Conservation (phyloP, 2,329 filamentous ascomycete species). For the Xylaria multiplex region DNA sequence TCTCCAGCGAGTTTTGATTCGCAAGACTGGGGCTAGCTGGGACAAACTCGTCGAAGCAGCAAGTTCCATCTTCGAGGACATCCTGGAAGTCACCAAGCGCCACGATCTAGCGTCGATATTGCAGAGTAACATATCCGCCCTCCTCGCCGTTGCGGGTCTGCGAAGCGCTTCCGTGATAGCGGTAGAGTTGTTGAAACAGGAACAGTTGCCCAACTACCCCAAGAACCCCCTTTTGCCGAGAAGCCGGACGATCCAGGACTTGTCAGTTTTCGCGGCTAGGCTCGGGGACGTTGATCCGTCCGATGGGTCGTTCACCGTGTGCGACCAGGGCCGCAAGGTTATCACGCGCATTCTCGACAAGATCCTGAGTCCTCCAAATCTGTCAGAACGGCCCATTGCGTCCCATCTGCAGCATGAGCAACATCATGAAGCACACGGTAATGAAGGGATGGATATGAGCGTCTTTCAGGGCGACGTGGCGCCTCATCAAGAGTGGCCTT, state of each 20-base stretch:
- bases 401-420: slow-evolving; percentile 32
- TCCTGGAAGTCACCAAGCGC: slow-evolving; percentile 48
- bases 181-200: slow-evolving; percentile 51
- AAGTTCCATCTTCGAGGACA: slow-evolving; percentile 47
- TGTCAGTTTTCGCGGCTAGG: slow-evolving; percentile 51
- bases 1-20: slow-evolving; percentile 50
- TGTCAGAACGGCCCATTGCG: slow-evolving; percentile 30
- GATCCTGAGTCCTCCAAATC: slow-evolving; percentile 47
- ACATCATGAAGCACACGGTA: slow-evolving; percentile 25
- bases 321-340: slow-evolving; percentile 50
- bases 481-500: slow-evolving; percentile 37
- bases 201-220: slow-evolving; percentile 49
- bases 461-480: slow-evolving; percentile 31
- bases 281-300: slow-evolving; percentile 48
- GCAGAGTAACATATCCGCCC: slow-evolving; percentile 45
- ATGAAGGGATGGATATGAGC: slow-evolving; percentile 35
- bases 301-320: slow-evolving; percentile 48
- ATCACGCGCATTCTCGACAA: slow-evolving; percentile 51
- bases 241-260: slow-evolving; percentile 52
- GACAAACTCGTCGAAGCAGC: slow-evolving; percentile 48
- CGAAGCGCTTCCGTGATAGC: slow-evolving; percentile 51
- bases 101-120: slow-evolving; percentile 47
- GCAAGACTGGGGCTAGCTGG: slow-evolving; percentile 48
- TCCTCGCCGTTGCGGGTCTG: slow-evolving; percentile 49
- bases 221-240: slow-evolving; percentile 49